Conservation (phyloP, 306 rosid genomes). For the Oemleria cerasiformis region DNA sequence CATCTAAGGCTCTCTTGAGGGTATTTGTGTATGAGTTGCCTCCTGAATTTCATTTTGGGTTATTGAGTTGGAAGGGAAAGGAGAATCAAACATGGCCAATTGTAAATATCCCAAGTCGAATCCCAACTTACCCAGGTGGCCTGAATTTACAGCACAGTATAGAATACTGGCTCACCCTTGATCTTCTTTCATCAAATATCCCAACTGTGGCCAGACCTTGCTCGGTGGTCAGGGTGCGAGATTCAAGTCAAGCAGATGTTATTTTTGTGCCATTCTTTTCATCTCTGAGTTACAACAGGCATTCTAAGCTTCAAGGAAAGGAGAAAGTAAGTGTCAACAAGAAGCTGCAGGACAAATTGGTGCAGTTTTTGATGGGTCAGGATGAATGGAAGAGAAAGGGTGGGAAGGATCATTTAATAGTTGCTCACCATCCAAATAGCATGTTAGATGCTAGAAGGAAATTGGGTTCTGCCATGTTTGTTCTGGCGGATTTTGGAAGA, state of each 20-base stretch:
- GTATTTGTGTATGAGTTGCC: slow-evolving; percentile 93
- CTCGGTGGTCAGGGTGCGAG: slow-evolving; percentile 63
- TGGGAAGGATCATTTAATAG: slow-evolving; percentile 75
- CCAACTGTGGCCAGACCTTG: slow-evolving; percentile 41
- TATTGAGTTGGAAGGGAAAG: slow-evolving; percentile 84
- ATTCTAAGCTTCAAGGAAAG: slow-evolving; percentile 60
- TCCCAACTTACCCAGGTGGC: slow-evolving; percentile 88
- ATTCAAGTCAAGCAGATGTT: slow-evolving; percentile 81
- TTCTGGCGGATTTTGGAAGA: slow-evolving; percentile 97
- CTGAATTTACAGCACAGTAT: slow-evolving; percentile 86
- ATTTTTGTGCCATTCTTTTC: slow-evolving; percentile 91
- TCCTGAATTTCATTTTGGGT: slow-evolving; percentile 83
- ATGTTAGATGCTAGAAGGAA: slow-evolving; percentile 70
- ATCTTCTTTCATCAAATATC: slow-evolving; percentile 60
- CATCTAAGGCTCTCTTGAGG: slow-evolving; percentile 46
- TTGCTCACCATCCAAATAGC: slow-evolving; percentile 97
- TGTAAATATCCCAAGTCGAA: slow-evolving; percentile 35
- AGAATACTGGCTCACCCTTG: slow-evolving; percentile 95
- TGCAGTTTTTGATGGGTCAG: slow-evolving; percentile 44
- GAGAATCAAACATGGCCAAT: slow-evolving; percentile 74
- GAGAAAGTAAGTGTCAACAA: slow-evolving; percentile 61
- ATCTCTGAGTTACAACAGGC: slow-evolving; percentile 82
- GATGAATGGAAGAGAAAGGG: slow-evolving; percentile 70
- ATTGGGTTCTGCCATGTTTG: slow-evolving; percentile 81
- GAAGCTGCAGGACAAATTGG: slow-evolving; percentile 72